A percentile compares a stretch with the other conserved stretches of the same genome.
These are phyloP conservation scores for Eimeria acervulina DNA, from an alignment of 169 alveolate species.

Conservation along the genomic window DNA sequence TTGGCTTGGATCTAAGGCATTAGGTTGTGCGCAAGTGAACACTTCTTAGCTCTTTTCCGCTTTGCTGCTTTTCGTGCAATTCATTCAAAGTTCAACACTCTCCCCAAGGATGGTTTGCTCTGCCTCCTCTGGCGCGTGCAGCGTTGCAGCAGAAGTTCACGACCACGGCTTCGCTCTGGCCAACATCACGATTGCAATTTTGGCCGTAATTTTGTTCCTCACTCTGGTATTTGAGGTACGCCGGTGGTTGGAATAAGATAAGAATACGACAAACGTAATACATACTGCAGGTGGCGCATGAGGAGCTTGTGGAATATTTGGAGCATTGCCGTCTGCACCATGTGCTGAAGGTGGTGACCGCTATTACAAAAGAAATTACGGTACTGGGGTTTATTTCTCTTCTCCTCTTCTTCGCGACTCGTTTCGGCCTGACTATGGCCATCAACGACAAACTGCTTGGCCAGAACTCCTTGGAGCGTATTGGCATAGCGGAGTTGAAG, in stretches of 20 bases:
- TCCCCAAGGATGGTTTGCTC: constrained; percentile 16
- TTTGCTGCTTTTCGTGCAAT: not conserved
- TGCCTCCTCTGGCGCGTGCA: constrained; percentile 40
- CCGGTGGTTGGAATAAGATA: not conserved
- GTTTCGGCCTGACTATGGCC: constrained; percentile 74
- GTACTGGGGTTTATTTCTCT: constrained; percentile 83
- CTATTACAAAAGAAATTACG: constrained; percentile 79
- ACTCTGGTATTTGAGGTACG: constrained; percentile 78
- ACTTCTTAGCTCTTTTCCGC: not conserved
- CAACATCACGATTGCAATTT: constrained; percentile 56
- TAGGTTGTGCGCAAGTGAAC: not conserved
- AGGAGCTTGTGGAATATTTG: constrained; percentile 56
- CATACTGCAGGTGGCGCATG: constrained; percentile 55
- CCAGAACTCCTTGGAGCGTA: constrained; percentile 59
- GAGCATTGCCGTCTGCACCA: constrained; percentile 71
- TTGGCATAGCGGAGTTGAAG: constrained; percentile 79
- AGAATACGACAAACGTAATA: too few relatives aligned
- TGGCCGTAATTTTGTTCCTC: constrained; percentile 62
- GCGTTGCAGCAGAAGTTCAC: not conserved
- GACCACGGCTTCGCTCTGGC: constrained; percentile 45
- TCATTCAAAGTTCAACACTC: not conserved
- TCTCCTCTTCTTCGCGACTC: constrained; percentile 71
- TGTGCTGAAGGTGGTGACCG: constrained; percentile 67
- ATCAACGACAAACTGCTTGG: constrained; percentile 79
- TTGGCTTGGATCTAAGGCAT: not conserved